Evolutionary conservation across 257 asterid genomes (phyloP).

Genomic region (Salvia hispanica): DNA sequence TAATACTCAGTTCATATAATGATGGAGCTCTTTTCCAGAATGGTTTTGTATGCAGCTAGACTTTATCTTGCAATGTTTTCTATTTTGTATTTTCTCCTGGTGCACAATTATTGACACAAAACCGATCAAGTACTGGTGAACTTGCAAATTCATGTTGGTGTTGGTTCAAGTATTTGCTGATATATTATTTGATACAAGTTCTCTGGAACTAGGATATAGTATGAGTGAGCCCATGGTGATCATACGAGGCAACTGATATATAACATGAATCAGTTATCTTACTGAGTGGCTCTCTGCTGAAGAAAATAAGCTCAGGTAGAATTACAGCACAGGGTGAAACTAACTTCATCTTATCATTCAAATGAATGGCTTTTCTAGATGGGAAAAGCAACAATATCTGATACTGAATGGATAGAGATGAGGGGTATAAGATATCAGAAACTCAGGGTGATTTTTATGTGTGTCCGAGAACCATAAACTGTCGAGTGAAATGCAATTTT

Average conservation of each 20-base stretch:
- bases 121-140: background rate
- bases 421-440: slow-evolving; percentile 6
- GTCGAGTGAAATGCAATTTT: background rate
- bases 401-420: slow-evolving; percentile 16
- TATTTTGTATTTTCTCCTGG: background rate
- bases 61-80: background rate
- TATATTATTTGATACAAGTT: background rate
- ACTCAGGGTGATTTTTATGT: slow-evolving; percentile 5
- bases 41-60: background rate
- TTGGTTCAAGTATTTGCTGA: background rate
- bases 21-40: background rate
- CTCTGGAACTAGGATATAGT: slow-evolving; percentile 25
- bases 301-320: background rate
- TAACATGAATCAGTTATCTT: slow-evolving; percentile 1
- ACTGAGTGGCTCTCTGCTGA: background rate
- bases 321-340: background rate
- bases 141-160: background rate
- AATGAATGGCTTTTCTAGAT: slow-evolving; percentile 21
- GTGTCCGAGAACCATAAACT: slow-evolving; percentile 1
- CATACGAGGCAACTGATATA: slow-evolving; percentile 21
- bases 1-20: slow-evolving; percentile 11
- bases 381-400: background rate
- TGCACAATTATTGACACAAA: background rate
- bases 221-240: slow-evolving; percentile 12
- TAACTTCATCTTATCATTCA: slow-evolving; percentile 1